A percentile compares a stretch with the other conserved stretches of the same genome.
phyloP scores from a whole-genome alignment of 345 rosid species.

The Zanthoxylum bungeanum region DNA sequence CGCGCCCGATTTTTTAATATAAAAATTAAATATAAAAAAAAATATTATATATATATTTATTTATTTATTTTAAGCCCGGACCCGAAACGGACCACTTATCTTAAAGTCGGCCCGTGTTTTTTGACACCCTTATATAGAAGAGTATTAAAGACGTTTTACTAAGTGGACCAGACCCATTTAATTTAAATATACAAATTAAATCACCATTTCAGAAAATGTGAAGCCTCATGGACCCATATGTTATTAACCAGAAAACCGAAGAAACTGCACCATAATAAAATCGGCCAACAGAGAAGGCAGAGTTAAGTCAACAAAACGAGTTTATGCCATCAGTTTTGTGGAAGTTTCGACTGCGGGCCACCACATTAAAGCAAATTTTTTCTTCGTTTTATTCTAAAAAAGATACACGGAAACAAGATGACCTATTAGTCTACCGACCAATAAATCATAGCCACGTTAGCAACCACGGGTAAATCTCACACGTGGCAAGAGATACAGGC shows the following conservation, averaged over 20 bases:
- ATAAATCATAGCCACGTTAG: not conserved
- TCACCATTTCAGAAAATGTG: not conserved
- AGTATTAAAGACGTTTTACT: too few relatives aligned
- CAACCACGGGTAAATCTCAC: too few relatives aligned
- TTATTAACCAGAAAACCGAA: not conserved
- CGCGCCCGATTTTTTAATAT: too few relatives aligned
- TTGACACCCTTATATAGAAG: too few relatives aligned
- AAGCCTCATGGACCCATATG: not conserved
- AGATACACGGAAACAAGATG: too few relatives aligned
- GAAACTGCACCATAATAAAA: not conserved
- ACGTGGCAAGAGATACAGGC: not conserved
- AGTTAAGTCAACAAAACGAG: not conserved
- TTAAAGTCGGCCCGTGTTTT: too few relatives aligned
- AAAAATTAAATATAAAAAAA: too few relatives aligned
- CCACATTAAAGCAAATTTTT: constrained; percentile 23
- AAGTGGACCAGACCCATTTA: too few relatives aligned
- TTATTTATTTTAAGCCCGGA: too few relatives aligned
- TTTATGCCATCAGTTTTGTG: not conserved
- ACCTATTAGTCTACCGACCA: not conserved
- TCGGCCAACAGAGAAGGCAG: not conserved
- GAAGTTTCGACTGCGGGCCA: constrained; percentile 27
- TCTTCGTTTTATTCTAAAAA: not conserved
- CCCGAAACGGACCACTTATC: too few relatives aligned
- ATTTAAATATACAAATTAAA: too few relatives aligned
- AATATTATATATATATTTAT: too few relatives aligned